A percentile compares a stretch with the other conserved stretches of the same genome.
Evolutionary conservation across 352 stramenopile genomes (phyloP).

Genomic region (Pythium monospermum): DNA sequence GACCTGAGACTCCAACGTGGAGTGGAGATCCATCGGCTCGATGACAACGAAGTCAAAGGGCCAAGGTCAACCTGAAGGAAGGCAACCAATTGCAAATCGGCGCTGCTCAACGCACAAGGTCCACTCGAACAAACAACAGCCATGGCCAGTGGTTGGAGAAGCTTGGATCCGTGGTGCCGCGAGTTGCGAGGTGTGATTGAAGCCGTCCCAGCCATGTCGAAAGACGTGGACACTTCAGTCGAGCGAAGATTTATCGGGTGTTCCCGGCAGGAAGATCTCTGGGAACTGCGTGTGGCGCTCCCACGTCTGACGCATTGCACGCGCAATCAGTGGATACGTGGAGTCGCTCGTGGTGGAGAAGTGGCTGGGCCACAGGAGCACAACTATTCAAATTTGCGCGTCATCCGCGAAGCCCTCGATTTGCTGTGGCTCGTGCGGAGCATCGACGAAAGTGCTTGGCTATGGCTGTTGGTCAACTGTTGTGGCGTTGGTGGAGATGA

Average conservation of each 20-base stretch:
- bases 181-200: slow-evolving; percentile 8
- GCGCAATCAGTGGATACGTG: background rate
- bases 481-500: slow-evolving; percentile 27
- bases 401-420: slow-evolving; percentile 28
- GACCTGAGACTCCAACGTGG: no score
- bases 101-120: no score
- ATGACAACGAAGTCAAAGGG: no score
- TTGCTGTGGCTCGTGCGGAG: slow-evolving; percentile 31
- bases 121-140: no score
- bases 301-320: slow-evolving; percentile 4
- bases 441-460: slow-evolving; percentile 31
- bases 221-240: background rate
- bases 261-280: background rate
- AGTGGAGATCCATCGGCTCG: no score
- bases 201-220: background rate
- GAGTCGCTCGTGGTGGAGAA: background rate
- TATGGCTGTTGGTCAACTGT: slow-evolving; percentile 24
- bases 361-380: background rate
- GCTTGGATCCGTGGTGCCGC: slow-evolving; percentile 13
- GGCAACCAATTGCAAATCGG: no score
- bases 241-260: background rate
- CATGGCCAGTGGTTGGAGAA: no score
- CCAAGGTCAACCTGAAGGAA: no score
- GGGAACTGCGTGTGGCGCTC: slow-evolving; percentile 5
- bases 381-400: background rate